Evolutionary conservation across 2,329 filamentous ascomycete species (phyloP).

Genomic region (Epichloe typhina): DNA sequence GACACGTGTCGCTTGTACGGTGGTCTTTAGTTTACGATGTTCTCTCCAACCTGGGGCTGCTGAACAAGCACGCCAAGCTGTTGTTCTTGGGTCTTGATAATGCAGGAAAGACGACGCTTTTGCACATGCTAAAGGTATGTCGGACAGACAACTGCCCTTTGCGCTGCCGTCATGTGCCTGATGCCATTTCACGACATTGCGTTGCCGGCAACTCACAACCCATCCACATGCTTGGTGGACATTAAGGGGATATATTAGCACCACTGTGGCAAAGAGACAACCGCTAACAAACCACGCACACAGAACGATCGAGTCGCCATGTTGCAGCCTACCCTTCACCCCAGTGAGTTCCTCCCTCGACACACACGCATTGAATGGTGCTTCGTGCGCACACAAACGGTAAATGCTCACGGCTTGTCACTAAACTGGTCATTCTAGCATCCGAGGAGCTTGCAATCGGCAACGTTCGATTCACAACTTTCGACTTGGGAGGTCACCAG

Average conservation of each 20-base stretch:
- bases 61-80: constrained; percentile 94
- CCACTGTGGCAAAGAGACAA: neutral
- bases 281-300: constrained; percentile 12
- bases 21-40: constrained; percentile 60
- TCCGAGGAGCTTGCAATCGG: constrained; percentile 88
- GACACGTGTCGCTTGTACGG: constrained; percentile 16
- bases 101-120: constrained; percentile 83
- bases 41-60: constrained; percentile 71
- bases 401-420: neutral
- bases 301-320: constrained; percentile 89
- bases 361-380: neutral
- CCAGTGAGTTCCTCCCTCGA: constrained; percentile 47
- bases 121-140: constrained; percentile 88
- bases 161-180: neutral
- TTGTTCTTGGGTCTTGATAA: constrained; percentile 89
- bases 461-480: constrained; percentile 88
- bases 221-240: neutral
- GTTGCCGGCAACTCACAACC: neutral
- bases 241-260: neutral
- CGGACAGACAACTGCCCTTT: neutral
- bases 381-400: neutral
- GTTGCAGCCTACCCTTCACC: constrained; percentile 80
- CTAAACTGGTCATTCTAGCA: constrained; percentile 33
- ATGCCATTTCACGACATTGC: neutral
- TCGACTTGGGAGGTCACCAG: constrained; percentile 86